Evolutionary conservation across 108 stramenopile species (phyloP), one percentile per base, ranked within the genome.

Genomic region (Skeletonema costatum): DNA sequence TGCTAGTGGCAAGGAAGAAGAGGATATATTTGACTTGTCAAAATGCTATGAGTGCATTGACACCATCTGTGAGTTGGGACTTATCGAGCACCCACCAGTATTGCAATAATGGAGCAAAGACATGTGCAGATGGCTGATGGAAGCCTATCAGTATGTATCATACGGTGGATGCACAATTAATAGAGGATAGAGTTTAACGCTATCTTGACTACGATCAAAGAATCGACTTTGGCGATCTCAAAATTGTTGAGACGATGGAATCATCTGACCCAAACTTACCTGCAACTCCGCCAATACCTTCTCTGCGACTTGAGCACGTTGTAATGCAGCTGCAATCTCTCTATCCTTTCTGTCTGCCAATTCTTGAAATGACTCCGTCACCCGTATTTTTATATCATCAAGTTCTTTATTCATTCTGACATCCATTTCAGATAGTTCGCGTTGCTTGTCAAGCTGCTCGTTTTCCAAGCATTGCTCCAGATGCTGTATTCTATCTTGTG

Each of bases 331-430:
- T 9, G 39, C 58, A 38, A 80, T 64, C 25, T 71, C 78, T 62
- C 14, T 73, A 33, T 80, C 63, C 35, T 80, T 80, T 12, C 64
- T 42, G 1, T 68, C 71, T 13, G 44, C 29, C 35, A 80, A 17
- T 36, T 19, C 1, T 17, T 69, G 62, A 38, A 80, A 65, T 13
- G 77, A 78, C 11, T 32, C 53, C 33, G 67, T 72, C 53, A 78
- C 77, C 31, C 71, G 71, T 10, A 31, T 11, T 29, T 78, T 65
- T 42, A 78, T 68, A 7, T 30, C 77, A 3, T 78, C 77, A 19
- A 78, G 70, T 64, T 71, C 71, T 29, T n/a, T 17, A 17, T 71
- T 42, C 77, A 78, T 80, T 68, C 39, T 68, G n/a, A 9, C 66
- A 16, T 80, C 72, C 30, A 63, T 51, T 11, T 73, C 67, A 2